phyloP scores from a whole-genome alignment of 306 rosid genomes.

The Gastrolobium bilobum region DNA sequence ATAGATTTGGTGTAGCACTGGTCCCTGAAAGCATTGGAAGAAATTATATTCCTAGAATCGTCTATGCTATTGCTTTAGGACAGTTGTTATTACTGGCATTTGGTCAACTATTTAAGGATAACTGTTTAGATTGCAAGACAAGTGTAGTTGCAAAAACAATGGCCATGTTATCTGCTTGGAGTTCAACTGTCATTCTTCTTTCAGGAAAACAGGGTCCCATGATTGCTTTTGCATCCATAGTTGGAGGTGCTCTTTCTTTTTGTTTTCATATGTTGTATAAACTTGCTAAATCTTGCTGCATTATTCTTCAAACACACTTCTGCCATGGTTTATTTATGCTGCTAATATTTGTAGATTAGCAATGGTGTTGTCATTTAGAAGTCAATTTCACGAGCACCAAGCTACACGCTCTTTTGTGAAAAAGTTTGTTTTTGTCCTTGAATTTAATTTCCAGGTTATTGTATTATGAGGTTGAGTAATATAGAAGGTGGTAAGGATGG shows the following conservation, averaged over 20 bases:
- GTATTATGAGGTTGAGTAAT: slow-evolving; percentile 69
- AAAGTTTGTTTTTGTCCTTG: slow-evolving; percentile 26
- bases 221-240: slow-evolving; percentile 71
- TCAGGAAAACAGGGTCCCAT: slow-evolving; percentile 93
- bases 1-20: slow-evolving; percentile 52
- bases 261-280: slow-evolving; percentile 40
- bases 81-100: slow-evolving; percentile 71
- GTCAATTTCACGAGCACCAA: slow-evolving; percentile 30
- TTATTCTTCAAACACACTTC: slow-evolving; percentile 24
- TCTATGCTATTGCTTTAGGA: slow-evolving; percentile 77
- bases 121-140: slow-evolving; percentile 53
- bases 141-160: slow-evolving; percentile 62
- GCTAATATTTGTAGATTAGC: slow-evolving; percentile 33
- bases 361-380: slow-evolving; percentile 31
- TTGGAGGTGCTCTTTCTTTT: slow-evolving; percentile 74
- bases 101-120: slow-evolving; percentile 55
- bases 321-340: slow-evolving; percentile 22
- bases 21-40: slow-evolving; percentile 62
- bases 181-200: slow-evolving; percentile 84
- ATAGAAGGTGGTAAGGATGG: slow-evolving; percentile 55
- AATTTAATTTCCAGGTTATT: slow-evolving; percentile 73
- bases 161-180: slow-evolving; percentile 79
- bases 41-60: slow-evolving; percentile 71
- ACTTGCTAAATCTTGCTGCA: slow-evolving; percentile 36
- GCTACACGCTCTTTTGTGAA: slow-evolving; percentile 34